phyloP scores from a whole-genome alignment of 176 grass and related monocot species.

The Hsuehochloa calcarea region DNA sequence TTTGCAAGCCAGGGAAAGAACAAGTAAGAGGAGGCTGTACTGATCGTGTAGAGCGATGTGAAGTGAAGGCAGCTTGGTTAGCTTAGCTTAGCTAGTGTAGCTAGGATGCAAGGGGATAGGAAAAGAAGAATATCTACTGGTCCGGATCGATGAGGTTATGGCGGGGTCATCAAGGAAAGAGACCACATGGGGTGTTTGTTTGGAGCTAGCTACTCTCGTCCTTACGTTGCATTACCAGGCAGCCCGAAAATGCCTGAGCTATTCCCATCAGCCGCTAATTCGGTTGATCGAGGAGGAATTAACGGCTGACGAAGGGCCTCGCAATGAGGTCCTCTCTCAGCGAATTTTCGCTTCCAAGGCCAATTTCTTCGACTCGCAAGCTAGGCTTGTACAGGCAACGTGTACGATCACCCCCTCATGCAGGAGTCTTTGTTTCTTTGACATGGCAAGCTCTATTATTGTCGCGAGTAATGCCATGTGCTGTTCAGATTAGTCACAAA shows the following conservation, averaged over 20 bases:
- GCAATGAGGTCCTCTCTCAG: rapidly evolving
- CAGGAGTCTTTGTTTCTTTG: background rate
- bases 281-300: too few relatives aligned
- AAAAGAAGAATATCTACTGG: background rate
- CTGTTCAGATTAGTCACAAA: background rate
- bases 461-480: background rate
- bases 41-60: background rate
- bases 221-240: background rate
- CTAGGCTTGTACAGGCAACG: background rate
- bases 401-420: background rate
- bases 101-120: background rate
- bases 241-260: too few relatives aligned
- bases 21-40: background rate
- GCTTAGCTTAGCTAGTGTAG: background rate
- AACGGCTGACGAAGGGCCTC: too few relatives aligned
- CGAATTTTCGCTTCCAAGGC: background rate
- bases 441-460: background rate
- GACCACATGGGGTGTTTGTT: conserved; percentile 48
- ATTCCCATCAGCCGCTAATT: too few relatives aligned
- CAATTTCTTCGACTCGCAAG: background rate
- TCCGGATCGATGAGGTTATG: conserved; percentile 37
- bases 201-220: conserved; percentile 8
- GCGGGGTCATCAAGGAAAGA: background rate
- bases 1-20: background rate
- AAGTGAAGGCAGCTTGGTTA: background rate